Conservation (phyloP, 2,329 filamentous ascomycete species). For the Phoma sp. region DNA sequence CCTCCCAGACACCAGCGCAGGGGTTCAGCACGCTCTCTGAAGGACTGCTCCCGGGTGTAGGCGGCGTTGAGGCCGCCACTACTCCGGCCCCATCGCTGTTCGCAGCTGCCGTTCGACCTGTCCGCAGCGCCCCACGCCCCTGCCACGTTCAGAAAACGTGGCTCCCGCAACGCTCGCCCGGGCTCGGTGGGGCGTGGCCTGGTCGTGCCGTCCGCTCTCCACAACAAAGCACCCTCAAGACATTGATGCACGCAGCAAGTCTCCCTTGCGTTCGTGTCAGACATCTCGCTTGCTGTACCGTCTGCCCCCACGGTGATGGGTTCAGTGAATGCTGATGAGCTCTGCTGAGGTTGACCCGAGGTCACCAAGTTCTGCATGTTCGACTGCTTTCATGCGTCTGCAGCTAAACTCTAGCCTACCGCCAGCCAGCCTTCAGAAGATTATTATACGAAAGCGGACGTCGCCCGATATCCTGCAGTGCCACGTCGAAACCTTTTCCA, state of each 20-base stretch:
- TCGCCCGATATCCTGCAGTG: constrained; percentile 2
- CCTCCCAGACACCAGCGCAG: constrained; percentile 21
- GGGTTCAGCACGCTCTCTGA: constrained; percentile 5
- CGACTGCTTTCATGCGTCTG: constrained; percentile 23
- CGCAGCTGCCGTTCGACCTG: constrained; percentile 14
- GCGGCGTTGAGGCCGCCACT: constrained; percentile 10
- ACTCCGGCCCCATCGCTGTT: constrained; percentile 11
- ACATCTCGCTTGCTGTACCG: constrained; percentile 6
- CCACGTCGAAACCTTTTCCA: not conserved
- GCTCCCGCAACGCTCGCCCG: constrained; percentile 20
- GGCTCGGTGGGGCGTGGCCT: constrained; percentile 4
- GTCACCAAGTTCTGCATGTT: constrained; percentile 20
- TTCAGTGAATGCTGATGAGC: not conserved
- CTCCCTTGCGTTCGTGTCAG: constrained; percentile 11
- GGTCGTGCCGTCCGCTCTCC: constrained; percentile 1
- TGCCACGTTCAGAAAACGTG: constrained; percentile 30
- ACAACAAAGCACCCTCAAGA: constrained; percentile 1
- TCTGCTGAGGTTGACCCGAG: constrained; percentile 6
- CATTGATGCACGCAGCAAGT: constrained; percentile 1
- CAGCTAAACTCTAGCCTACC: constrained; percentile 22
- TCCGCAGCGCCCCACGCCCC: constrained; percentile 28
- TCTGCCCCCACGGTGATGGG: not conserved
- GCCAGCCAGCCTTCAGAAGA: constrained; percentile 6
- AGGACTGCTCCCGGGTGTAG: not conserved
- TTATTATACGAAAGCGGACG: constrained; percentile 9